Conservation (phyloP, 2,329 filamentous ascomycete species). For the Exophiala dermatitidis region DNA sequence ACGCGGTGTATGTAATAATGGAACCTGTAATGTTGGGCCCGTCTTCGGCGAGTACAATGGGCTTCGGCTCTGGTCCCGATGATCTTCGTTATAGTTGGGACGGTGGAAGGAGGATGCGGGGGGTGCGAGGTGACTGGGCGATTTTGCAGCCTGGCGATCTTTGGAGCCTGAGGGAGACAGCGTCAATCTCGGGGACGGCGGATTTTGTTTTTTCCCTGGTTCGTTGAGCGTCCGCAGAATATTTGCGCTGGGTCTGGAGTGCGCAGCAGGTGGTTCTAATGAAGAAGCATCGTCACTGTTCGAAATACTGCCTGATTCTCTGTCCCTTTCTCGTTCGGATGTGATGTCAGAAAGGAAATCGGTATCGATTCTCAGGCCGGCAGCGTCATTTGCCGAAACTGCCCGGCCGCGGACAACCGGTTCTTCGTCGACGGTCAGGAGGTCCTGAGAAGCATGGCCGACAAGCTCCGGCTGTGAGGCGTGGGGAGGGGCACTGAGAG, state of each 20-base stretch:
- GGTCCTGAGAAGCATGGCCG: conserved; percentile 12
- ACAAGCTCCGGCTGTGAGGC: conserved; percentile 26
- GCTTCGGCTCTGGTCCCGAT: conserved; percentile 15
- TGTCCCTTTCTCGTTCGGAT: conserved; percentile 10
- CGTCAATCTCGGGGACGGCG: conserved; percentile 33
- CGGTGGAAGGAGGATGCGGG: conserved; percentile 18
- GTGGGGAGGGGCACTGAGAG: conserved; percentile 24
- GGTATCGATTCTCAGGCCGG: conserved; percentile 40
- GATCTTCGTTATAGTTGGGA: conserved; percentile 35
- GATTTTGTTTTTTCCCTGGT: conserved; percentile 25
- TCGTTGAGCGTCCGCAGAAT: conserved; percentile 19
- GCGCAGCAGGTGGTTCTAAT: background rate
- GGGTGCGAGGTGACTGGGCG: conserved; percentile 21
- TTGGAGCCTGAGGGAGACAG: conserved; percentile 36
- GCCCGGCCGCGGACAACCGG: conserved; percentile 41
- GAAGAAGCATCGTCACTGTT: conserved; percentile 9
- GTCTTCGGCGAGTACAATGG: conserved; percentile 11
- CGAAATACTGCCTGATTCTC: conserved; percentile 8
- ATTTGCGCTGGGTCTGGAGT: conserved; percentile 13
- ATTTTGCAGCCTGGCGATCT: conserved; percentile 16
- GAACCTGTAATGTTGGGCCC: conserved; percentile 16
- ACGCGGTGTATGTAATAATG: conserved; percentile 19
- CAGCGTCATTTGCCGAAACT: conserved; percentile 54
- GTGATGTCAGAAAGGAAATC: conserved; percentile 28
- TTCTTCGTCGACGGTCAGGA: conserved; percentile 6